Conservation (phyloP, 306 rosid species). For the Trifolium fragiferum region DNA sequence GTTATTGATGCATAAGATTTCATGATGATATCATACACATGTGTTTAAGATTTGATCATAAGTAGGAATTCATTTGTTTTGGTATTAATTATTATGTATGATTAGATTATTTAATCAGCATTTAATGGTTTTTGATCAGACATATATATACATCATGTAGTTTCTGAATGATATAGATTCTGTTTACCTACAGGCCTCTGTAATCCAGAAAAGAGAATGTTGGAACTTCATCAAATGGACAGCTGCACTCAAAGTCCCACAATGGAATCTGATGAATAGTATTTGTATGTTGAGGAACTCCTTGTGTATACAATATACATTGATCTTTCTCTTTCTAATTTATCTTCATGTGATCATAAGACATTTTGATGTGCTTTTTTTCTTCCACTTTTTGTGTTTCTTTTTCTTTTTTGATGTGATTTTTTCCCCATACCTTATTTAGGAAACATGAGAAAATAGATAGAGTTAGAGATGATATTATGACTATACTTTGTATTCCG, state of each 20-base stretch:
- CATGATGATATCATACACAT: slow-evolving; percentile 4
- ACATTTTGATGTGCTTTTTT: slow-evolving; percentile 16
- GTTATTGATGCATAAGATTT: slow-evolving; percentile 14
- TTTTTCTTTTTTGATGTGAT: not conserved
- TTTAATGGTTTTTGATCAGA: slow-evolving; percentile 25
- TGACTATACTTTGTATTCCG: slow-evolving; percentile 13
- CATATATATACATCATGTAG: not conserved
- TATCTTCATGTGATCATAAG: slow-evolving; percentile 22
- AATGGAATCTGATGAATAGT: slow-evolving; percentile 62
- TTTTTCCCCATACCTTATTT: not conserved
- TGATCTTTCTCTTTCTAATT: slow-evolving; percentile 33
- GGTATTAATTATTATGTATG: not conserved
- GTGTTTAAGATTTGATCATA: slow-evolving; percentile 21
- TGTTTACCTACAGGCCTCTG: slow-evolving; percentile 75
- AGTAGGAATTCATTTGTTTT: not conserved
- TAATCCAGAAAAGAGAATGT: slow-evolving; percentile 74
- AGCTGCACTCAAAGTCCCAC: slow-evolving; percentile 82
- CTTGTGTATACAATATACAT: slow-evolving; percentile 31
- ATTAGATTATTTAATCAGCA: slow-evolving; percentile 21
- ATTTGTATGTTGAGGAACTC: slow-evolving; percentile 35
- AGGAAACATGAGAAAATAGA: slow-evolving; percentile 37
- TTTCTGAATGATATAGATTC: slow-evolving; percentile 14
- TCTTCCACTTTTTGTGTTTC: not conserved
- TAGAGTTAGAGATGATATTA: slow-evolving; percentile 35
- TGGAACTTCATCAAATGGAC: slow-evolving; percentile 84